Percentiles rank a stretch among this genome's conserved stretches.
phyloP scores from a whole-genome alignment of 2,329 filamentous ascomycete species.

The Coleophoma crateriformis region DNA sequence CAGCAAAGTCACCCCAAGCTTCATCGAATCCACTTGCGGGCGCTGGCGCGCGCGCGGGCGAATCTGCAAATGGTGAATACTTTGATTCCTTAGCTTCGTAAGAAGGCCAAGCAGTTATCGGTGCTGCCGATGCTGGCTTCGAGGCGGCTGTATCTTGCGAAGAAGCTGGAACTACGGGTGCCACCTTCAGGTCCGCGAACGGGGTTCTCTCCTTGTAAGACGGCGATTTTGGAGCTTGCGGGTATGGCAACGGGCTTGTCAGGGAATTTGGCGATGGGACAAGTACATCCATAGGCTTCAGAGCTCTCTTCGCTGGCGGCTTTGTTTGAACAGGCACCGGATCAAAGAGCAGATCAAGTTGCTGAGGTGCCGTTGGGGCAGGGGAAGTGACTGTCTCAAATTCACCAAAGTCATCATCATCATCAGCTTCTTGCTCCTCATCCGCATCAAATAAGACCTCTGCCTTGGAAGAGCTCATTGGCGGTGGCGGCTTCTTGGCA shows the following conservation, averaged over 20 bases:
- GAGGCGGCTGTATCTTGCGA: constrained; percentile 31
- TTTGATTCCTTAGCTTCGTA: constrained; percentile 13
- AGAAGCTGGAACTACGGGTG: constrained; percentile 9
- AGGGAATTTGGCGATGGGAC: constrained; percentile 23
- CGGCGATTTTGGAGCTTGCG: constrained; percentile 44
- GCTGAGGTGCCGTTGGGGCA: constrained; percentile 17
- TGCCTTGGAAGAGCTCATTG: constrained; percentile 9
- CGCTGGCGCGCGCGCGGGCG: constrained; percentile 13
- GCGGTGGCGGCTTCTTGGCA: constrained; percentile 5
- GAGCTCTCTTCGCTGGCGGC: constrained; percentile 21
- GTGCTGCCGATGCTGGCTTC: constrained; percentile 23
- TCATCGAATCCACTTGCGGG: constrained; percentile 33
- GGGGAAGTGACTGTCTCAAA: constrained; percentile 50
- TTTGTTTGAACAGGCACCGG: constrained; percentile 22
- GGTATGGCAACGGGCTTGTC: constrained; percentile 30
- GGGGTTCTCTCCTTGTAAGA: constrained; percentile 49
- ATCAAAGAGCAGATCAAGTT: constrained; percentile 20
- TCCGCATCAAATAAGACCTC: constrained; percentile 30
- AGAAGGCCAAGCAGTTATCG: constrained; percentile 24
- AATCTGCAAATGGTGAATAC: constrained; percentile 18
- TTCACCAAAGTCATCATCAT: constrained; percentile 62
- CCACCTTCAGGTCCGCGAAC: constrained; percentile 42
- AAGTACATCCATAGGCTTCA: constrained; percentile 19
- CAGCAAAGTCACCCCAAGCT: constrained; percentile 49
- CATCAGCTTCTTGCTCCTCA: constrained; percentile 30